Evolutionary conservation across 352 stramenopile genomes (phyloP).

Genomic region (Peronospora belbahrii): DNA sequence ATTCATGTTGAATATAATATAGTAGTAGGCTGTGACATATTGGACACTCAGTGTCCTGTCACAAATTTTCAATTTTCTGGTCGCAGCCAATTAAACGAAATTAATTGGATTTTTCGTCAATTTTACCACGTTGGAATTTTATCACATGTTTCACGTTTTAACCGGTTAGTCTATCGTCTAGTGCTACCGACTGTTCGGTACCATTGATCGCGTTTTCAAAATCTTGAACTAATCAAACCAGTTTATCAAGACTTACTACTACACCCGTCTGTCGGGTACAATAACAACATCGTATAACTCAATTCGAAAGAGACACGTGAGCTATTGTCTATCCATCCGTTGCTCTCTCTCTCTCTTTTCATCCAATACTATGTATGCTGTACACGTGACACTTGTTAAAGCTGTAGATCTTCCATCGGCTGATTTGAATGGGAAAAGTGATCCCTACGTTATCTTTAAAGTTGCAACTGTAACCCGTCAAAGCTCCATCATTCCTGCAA

Average conservation of each 20-base stretch:
- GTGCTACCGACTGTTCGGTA: not conserved
- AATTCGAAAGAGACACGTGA: conserved; percentile 22
- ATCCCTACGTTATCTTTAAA: conserved; percentile 77
- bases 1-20: no score
- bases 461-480: conserved; percentile 56
- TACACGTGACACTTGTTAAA: conserved; percentile 67
- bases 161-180: no score
- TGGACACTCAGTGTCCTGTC: no score
- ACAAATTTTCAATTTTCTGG: no score
- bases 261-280: not conserved
- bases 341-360: not conserved
- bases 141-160: no score
- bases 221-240: no score
- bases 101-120: no score
- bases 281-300: conserved; percentile 6
- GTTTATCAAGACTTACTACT: no score
- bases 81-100: no score
- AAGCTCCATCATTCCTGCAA: conserved; percentile 48
- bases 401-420: conserved; percentile 56
- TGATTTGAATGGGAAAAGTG: conserved; percentile 81
- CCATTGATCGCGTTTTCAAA: no score
- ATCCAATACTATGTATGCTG: conserved; percentile 32
- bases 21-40: no score
- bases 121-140: no score
- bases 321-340: not conserved